A percentile compares a stretch with the other conserved stretches of the same genome.
phyloP scores from a whole-genome alignment of 257 asterid species.

The Vinca minor region DNA sequence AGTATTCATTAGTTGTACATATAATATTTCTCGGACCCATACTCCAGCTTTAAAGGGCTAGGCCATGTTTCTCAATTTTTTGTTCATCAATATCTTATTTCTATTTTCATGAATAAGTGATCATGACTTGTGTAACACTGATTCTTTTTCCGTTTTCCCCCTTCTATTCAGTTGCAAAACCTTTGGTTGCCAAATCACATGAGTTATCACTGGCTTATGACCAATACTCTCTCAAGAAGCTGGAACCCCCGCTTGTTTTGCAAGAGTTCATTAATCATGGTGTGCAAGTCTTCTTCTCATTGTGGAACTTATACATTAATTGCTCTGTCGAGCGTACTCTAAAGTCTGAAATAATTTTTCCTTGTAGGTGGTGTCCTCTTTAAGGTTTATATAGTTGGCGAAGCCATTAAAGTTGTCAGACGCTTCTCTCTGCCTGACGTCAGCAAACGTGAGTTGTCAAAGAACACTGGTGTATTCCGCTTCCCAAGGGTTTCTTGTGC shows the following conservation, averaged over 20 bases:
- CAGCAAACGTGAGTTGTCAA: constrained; percentile 46
- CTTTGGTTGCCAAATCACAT: constrained; percentile 71
- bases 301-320: constrained; percentile 8
- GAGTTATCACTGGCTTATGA: constrained; percentile 81
- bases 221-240: constrained; percentile 52
- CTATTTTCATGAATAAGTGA: too few relatives aligned
- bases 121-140: too few relatives aligned
- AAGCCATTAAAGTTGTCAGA: constrained; percentile 73
- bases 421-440: constrained; percentile 84
- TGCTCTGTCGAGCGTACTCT: not conserved
- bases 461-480: constrained; percentile 54
- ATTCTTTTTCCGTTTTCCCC: constrained; percentile 7
- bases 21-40: too few relatives aligned
- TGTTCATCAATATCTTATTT: not conserved
- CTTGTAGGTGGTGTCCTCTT: constrained; percentile 71
- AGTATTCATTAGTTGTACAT: too few relatives aligned
- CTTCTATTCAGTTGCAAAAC: constrained; percentile 64
- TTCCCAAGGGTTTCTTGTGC: constrained; percentile 91
- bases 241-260: constrained; percentile 77
- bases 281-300: constrained; percentile 17
- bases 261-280: constrained; percentile 95
- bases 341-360: constrained; percentile 8
- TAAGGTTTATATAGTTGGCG: constrained; percentile 79
- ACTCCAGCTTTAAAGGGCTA: not conserved
- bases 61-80: not conserved